Evolutionary conservation across 2,329 filamentous ascomycete species (phyloP).

Genomic region (Fusarium nurragi): DNA sequence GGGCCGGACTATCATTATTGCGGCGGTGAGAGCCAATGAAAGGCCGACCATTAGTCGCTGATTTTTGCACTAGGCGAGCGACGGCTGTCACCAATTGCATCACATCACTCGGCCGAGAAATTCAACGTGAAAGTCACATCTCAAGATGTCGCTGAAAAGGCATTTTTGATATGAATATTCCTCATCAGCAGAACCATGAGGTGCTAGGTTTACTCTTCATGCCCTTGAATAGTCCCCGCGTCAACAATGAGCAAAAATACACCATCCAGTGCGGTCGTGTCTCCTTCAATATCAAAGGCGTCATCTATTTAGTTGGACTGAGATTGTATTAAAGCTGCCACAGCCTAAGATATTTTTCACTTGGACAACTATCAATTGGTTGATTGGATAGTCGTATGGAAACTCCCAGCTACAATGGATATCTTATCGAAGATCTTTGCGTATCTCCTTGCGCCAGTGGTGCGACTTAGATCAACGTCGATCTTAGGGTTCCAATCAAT

Average conservation of each 20-base stretch:
- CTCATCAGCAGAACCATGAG: background rate
- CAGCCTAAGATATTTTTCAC: background rate
- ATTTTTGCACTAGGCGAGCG: conserved; percentile 32
- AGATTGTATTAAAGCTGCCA: background rate
- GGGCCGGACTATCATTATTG: conserved; percentile 48
- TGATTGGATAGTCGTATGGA: too few species aligned
- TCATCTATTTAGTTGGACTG: conserved; percentile 19
- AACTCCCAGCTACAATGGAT: background rate
- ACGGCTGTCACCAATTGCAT: conserved; percentile 11
- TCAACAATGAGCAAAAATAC: background rate
- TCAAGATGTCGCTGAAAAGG: background rate
- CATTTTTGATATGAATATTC: background rate
- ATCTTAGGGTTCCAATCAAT: background rate
- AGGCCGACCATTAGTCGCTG: conserved; percentile 43
- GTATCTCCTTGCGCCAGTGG: background rate
- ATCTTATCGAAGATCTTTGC: background rate
- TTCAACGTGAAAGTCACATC: background rate
- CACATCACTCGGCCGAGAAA: conserved; percentile 12
- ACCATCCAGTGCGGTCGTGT: background rate
- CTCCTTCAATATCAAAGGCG: conserved; percentile 4
- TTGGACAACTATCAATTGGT: background rate
- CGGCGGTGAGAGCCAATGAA: conserved; percentile 45
- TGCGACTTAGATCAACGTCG: background rate
- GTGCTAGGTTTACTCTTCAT: background rate
- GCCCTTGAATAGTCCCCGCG: fast-evolving